Percentiles rank a stretch among this genome's conserved stretches.
Evolutionary conservation across 129 eudicot genomes (phyloP).

Genomic region (Gnaphalium uliginosum): DNA sequence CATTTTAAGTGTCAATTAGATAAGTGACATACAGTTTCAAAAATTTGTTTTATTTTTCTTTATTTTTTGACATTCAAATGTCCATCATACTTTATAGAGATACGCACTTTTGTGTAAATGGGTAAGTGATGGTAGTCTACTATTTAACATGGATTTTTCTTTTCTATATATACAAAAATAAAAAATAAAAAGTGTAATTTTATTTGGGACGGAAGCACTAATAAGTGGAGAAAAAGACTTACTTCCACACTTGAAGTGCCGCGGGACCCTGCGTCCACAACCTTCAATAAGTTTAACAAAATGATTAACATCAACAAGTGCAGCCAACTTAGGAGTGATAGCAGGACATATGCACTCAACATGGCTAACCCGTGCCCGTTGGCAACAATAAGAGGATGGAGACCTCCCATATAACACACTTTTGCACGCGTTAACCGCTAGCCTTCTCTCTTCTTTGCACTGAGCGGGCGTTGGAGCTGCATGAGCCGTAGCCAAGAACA

Average conservation of each 20-base stretch:
- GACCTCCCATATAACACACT: slow-evolving; percentile 26
- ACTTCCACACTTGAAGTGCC: slow-evolving; percentile 48
- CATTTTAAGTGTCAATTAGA: too few relatives aligned
- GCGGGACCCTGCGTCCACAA: slow-evolving; percentile 55
- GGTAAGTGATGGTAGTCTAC: too few relatives aligned
- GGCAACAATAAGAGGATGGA: slow-evolving; percentile 42
- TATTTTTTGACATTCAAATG: too few relatives aligned
- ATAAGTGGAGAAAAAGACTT: too few relatives aligned
- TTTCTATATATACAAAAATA: too few relatives aligned
- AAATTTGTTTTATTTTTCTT: too few relatives aligned
- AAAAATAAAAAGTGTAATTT: too few relatives aligned
- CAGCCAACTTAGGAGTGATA: slow-evolving; percentile 44
- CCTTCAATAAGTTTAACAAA: slow-evolving; percentile 40
- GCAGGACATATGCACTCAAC: slow-evolving; percentile 46
- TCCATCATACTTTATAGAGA: too few relatives aligned
- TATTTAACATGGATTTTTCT: too few relatives aligned
- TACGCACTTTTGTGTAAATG: too few relatives aligned
- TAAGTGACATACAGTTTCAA: too few relatives aligned
- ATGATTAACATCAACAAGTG: slow-evolving; percentile 38
- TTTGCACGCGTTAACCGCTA: slow-evolving; percentile 40
- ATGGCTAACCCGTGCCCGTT: slow-evolving; percentile 37
- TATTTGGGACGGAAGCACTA: too few relatives aligned
- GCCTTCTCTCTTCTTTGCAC: slow-evolving; percentile 43
- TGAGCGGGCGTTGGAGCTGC: slow-evolving; percentile 25
- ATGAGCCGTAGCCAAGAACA: slow-evolving; percentile 1